Percentiles rank a stretch among this genome's conserved stretches.
These are phyloP conservation scores for Conticribra weissflogii DNA, from an alignment of 108 stramenopile species.

Conservation along the genomic window DNA sequence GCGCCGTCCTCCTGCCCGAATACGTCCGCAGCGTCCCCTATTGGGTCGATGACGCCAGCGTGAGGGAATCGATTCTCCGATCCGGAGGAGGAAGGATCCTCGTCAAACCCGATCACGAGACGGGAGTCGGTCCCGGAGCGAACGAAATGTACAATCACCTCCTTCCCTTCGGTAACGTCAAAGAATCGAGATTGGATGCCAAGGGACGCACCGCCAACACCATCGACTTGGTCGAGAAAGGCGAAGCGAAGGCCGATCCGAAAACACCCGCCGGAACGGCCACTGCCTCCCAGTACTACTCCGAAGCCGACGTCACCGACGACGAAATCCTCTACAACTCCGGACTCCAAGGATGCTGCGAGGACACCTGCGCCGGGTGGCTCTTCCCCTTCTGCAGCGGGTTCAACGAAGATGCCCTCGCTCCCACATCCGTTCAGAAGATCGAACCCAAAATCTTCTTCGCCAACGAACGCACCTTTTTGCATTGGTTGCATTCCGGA, in stretches of 20 bases:
- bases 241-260: conserved; percentile 6
- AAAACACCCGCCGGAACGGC: conserved; percentile 2
- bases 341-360: conserved; percentile 38
- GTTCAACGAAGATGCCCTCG: conserved; percentile 66
- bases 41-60: conserved; percentile 95
- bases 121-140: conserved; percentile 82
- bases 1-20: conserved; percentile 91
- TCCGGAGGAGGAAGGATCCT: conserved; percentile 77
- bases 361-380: conserved; percentile 64
- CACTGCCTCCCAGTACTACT: conserved; percentile 46
- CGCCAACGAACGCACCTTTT: conserved; percentile 97
- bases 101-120: conserved; percentile 51
- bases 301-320: conserved; percentile 45
- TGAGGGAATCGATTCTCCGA: conserved; percentile 89
- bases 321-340: conserved; percentile 46
- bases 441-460: conserved; percentile 98
- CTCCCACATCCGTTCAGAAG: conserved; percentile 92
- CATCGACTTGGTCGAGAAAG: conserved; percentile 39
- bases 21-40: conserved; percentile 94
- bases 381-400: conserved; percentile 79
- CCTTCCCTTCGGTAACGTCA: conserved; percentile 82
- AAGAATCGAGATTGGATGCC: conserved; percentile 69
- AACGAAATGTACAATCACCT: conserved; percentile 87
- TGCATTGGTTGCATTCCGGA: conserved; percentile 93
- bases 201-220: conserved; percentile 78